Conservation (phyloP, 2,329 filamentous ascomycete genomes). For the Emmonsiellopsis sp. region DNA sequence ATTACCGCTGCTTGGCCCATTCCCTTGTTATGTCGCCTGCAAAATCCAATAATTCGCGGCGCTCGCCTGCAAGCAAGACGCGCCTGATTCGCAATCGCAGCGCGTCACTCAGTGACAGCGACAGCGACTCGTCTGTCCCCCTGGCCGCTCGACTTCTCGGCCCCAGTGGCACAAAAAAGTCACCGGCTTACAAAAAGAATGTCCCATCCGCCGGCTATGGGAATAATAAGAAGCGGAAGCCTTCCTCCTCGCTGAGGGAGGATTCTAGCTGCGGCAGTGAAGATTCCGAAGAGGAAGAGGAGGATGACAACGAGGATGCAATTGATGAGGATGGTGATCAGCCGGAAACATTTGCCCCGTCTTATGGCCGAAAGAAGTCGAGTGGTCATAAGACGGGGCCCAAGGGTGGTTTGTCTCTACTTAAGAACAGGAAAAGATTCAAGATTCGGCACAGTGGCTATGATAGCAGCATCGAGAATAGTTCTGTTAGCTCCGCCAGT, state of each 20-base stretch:
- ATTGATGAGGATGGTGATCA: constrained; percentile 35
- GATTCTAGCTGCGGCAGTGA: constrained; percentile 31
- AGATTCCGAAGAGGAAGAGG: constrained; percentile 17
- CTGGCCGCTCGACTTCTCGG: constrained; percentile 9
- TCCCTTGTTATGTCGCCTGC: background rate
- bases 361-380: constrained; percentile 27
- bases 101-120: background rate
- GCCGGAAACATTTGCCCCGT: constrained; percentile 32
- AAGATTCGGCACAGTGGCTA: constrained; percentile 12
- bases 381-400: constrained; percentile 33
- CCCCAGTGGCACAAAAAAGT: constrained; percentile 6
- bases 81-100: background rate
- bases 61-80: background rate
- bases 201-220: constrained; percentile 15
- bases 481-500: constrained; percentile 10
- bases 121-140: background rate
- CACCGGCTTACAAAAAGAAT: constrained; percentile 7
- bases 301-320: constrained; percentile 22
- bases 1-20: background rate
- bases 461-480: constrained; percentile 5
- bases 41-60: background rate
- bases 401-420: constrained; percentile 18
- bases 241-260: constrained; percentile 20
- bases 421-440: constrained; percentile 26
- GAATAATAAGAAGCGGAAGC: constrained; percentile 25